phyloP scores from a whole-genome alignment of 495 filamentous ascomycete genomes.

The Parathielavia hyrcaniae region DNA sequence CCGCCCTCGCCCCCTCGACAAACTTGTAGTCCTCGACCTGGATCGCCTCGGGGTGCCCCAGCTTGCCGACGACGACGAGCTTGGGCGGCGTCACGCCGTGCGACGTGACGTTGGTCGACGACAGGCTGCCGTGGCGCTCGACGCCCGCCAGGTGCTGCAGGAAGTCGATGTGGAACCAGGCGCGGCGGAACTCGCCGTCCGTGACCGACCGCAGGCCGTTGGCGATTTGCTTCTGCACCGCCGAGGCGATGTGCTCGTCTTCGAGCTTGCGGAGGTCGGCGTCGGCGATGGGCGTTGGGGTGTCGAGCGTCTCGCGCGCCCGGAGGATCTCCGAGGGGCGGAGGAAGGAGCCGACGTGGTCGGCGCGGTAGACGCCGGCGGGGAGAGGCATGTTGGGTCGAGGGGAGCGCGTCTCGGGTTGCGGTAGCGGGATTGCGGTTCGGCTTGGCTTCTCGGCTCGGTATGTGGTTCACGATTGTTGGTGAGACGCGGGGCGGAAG shows the following conservation, averaged over 20 bases:
- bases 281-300: slow-evolving; percentile 40
- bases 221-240: slow-evolving; percentile 54
- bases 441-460: not conserved
- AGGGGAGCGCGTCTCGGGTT: not conserved
- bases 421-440: not conserved
- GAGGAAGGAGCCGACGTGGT: slow-evolving; percentile 46
- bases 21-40: slow-evolving; percentile 55
- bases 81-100: slow-evolving; percentile 42
- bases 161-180: slow-evolving; percentile 47
- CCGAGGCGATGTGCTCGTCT: slow-evolving; percentile 58
- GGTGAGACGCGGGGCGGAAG: slow-evolving; percentile 4
- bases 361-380: slow-evolving; percentile 44
- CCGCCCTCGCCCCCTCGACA: slow-evolving; percentile 36
- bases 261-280: slow-evolving; percentile 48
- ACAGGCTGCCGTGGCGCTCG: slow-evolving; percentile 39
- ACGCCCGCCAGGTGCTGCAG: slow-evolving; percentile 40
- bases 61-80: slow-evolving; percentile 43
- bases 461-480: not conserved
- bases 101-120: slow-evolving; percentile 39
- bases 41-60: slow-evolving; percentile 43
- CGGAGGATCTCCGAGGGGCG: slow-evolving; percentile 37
- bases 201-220: slow-evolving; percentile 58
- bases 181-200: slow-evolving; percentile 65
- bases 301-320: slow-evolving; percentile 42
- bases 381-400: slow-evolving; percentile 39